phyloP scores from a whole-genome alignment of 371 early-diverging fungal genomes.

The Lichtheimia ramosa region DNA sequence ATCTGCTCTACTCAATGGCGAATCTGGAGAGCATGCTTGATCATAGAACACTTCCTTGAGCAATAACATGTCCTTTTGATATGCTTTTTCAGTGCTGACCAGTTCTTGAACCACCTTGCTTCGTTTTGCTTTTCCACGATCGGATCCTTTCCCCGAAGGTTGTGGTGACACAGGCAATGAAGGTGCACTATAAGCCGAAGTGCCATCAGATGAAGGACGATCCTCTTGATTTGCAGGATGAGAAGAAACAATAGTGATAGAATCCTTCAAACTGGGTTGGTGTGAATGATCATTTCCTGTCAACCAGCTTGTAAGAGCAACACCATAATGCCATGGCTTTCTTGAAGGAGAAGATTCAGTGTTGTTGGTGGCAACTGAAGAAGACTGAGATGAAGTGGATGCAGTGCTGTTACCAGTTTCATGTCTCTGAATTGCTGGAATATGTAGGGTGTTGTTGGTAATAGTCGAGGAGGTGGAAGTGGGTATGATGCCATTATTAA shows the following conservation, averaged over 20 bases:
- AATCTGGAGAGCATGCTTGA: constrained; percentile 41
- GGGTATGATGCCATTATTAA: not conserved
- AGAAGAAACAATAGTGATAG: constrained; percentile 18
- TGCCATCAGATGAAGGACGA: constrained; percentile 4
- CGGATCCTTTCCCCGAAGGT: constrained; percentile 10
- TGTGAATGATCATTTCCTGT: constrained; percentile 15
- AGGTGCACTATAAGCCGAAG: not conserved
- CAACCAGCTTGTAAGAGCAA: constrained; percentile 21
- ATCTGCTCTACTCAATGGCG: constrained; percentile 51
- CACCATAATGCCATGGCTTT: constrained; percentile 22
- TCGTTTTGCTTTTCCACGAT: constrained; percentile 26
- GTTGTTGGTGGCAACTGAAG: constrained; percentile 12
- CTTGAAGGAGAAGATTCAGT: constrained; percentile 11
- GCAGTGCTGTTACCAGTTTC: constrained; percentile 22
- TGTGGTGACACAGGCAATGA: constrained; percentile 17
- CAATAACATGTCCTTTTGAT: constrained; percentile 69
- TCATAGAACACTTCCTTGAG: constrained; percentile 61
- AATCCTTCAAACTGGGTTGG: constrained; percentile 17
- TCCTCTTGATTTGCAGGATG: constrained; percentile 6
- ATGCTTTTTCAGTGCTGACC: constrained; percentile 68
- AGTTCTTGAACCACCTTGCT: constrained; percentile 63
- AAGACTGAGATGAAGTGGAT: constrained; percentile 24
- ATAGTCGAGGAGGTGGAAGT: constrained; percentile 6
- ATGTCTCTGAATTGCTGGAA: constrained; percentile 15
- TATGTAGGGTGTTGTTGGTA: constrained; percentile 11